phyloP scores from a whole-genome alignment of 2,329 filamentous ascomycete genomes.

The Colletotrichum higginsianum region DNA sequence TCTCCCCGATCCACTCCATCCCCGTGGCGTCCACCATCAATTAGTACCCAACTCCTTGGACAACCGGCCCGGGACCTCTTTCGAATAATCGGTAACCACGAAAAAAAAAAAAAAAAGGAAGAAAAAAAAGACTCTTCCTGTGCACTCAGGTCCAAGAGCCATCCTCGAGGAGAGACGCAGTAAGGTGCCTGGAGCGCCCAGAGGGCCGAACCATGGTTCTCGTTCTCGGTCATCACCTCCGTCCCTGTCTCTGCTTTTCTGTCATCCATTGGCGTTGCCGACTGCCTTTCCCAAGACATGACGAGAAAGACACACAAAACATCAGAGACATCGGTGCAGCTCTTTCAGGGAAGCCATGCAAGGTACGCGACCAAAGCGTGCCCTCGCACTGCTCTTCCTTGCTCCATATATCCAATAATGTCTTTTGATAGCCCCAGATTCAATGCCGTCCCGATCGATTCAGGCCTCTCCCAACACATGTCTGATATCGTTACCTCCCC shows the following conservation, averaged over 20 bases:
- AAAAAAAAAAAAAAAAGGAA: too few species aligned
- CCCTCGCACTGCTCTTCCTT: not conserved
- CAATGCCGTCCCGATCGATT: constrained; percentile 15
- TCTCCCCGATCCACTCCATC: constrained; percentile 23
- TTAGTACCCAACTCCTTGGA: constrained; percentile 7
- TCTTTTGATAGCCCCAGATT: constrained; percentile 20
- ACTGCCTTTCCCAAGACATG: not conserved
- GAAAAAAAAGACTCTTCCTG: not conserved
- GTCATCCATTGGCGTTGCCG: constrained; percentile 15
- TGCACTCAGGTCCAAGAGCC: not conserved
- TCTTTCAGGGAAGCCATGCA: constrained; percentile 12
- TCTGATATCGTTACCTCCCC: not conserved
- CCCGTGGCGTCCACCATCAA: constrained; percentile 16
- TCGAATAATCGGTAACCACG: constrained; percentile 6
- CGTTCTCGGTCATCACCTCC: constrained; percentile 9
- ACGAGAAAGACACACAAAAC: constrained; percentile 1
- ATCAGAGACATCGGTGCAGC: constrained; percentile 29
- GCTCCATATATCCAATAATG: constrained; percentile 16
- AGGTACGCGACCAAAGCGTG: constrained; percentile 6
- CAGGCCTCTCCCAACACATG: constrained; percentile 27
- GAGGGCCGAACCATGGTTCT: constrained; percentile 11
- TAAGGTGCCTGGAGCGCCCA: constrained; percentile 30
- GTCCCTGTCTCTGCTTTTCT: not conserved
- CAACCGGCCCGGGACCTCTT: constrained; percentile 6
- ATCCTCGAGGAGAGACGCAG: not conserved